Conservation (phyloP, 805 yeast species). For the Ascoidea rubescens region DNA sequence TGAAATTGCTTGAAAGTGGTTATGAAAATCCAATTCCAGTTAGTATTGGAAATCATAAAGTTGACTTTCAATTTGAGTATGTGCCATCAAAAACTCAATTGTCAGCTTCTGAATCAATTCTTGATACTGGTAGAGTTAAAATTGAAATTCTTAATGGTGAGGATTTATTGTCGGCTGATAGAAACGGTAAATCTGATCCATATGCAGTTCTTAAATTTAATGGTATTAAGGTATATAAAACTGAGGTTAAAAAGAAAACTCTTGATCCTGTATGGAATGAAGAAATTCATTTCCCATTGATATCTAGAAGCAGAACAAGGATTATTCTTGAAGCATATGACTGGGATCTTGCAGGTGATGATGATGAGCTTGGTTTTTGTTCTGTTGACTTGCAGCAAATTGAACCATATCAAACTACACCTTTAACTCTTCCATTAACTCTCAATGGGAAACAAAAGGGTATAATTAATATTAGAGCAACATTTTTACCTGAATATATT, state of each 20-base stretch:
- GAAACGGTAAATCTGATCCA: constrained; percentile 73
- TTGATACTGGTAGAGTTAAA: constrained; percentile 53
- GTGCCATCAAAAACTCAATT: constrained; percentile 42
- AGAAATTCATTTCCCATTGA: constrained; percentile 38
- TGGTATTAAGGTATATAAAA: constrained; percentile 38
- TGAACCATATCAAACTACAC: constrained; percentile 26
- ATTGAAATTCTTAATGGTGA: constrained; percentile 45
- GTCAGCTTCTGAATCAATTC: constrained; percentile 44
- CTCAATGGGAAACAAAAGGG: constrained; percentile 38
- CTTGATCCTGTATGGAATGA: constrained; percentile 74
- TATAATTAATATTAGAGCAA: constrained; percentile 33
- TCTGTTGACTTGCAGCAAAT: constrained; percentile 34
- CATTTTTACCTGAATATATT: constrained; percentile 50
- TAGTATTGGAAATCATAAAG: constrained; percentile 23
- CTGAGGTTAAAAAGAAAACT: constrained; percentile 50
- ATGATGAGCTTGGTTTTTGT: constrained; percentile 44
- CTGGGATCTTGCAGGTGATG: constrained; percentile 69
- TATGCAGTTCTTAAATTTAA: constrained; percentile 38
- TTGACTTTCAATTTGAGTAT: constrained; percentile 41
- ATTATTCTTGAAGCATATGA: constrained; percentile 42
- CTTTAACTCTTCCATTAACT: constrained; percentile 30
- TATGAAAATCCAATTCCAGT: constrained; percentile 32
- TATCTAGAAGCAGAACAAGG: constrained; percentile 44
- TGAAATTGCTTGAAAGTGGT: constrained; percentile 38
- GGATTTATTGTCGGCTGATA: constrained; percentile 43